phyloP scores from a whole-genome alignment of 805 yeast species.

The Candida caryicola region DNA sequence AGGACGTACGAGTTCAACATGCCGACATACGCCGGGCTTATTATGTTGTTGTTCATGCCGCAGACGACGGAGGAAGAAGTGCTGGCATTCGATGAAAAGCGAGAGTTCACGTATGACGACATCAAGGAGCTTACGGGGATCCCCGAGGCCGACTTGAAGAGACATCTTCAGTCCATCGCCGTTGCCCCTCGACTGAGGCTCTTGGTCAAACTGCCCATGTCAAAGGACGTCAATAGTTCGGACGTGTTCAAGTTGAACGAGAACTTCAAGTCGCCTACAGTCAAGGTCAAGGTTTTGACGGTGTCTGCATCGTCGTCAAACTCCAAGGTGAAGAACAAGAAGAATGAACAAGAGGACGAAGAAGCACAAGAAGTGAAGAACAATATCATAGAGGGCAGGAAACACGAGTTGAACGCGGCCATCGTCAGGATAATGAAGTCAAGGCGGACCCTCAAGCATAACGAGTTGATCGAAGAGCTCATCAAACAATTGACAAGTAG shows the following conservation, averaged over 20 bases:
- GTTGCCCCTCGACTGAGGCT: slow-evolving; percentile 79
- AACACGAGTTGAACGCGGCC: slow-evolving; percentile 76
- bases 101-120: slow-evolving; percentile 55
- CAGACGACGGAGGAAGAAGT: slow-evolving; percentile 30
- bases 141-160: slow-evolving; percentile 66
- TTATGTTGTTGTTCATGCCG: slow-evolving; percentile 66
- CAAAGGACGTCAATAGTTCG: slow-evolving; percentile 59
- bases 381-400: slow-evolving; percentile 60
- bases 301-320: slow-evolving; percentile 46
- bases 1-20: slow-evolving; percentile 74
- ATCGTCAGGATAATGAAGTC: slow-evolving; percentile 86
- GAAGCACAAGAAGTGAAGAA: slow-evolving; percentile 55
- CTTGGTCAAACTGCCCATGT: slow-evolving; percentile 70
- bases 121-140: slow-evolving; percentile 66
- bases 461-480: slow-evolving; percentile 64
- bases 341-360: slow-evolving; percentile 44
- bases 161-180: slow-evolving; percentile 80
- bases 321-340: slow-evolving; percentile 21
- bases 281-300: slow-evolving; percentile 72
- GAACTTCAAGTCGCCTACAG: slow-evolving; percentile 63
- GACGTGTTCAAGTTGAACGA: slow-evolving; percentile 70
- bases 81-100: slow-evolving; percentile 50
- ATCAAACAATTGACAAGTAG: slow-evolving; percentile 56
- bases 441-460: slow-evolving; percentile 57
- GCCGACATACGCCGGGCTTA: slow-evolving; percentile 77